Conservation (phyloP, 495 filamentous ascomycete genomes). For the Lichenothelia convexa region DNA sequence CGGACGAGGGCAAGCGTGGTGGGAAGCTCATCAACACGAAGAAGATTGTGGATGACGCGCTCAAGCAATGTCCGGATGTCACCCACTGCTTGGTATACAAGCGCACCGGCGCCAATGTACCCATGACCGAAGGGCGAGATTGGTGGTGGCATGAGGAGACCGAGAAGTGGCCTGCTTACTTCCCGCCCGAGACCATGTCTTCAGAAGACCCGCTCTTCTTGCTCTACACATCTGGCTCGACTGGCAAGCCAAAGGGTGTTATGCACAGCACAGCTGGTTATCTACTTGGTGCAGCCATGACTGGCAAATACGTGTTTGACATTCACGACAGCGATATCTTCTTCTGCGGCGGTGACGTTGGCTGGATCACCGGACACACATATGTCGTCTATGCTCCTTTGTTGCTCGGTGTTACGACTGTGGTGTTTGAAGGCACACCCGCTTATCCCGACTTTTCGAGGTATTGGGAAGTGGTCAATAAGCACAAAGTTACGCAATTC, state of each 20-base stretch:
- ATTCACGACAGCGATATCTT: slow-evolving; percentile 84
- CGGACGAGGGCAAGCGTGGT: slow-evolving; percentile 93
- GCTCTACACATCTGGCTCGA: slow-evolving; percentile 94
- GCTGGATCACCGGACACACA: slow-evolving; percentile 99
- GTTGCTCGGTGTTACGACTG: slow-evolving; percentile 76
- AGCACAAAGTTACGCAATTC: slow-evolving; percentile 92
- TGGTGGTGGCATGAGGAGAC: slow-evolving; percentile 97
- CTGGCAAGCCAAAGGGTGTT: slow-evolving; percentile 96
- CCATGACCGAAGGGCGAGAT: slow-evolving; percentile 77
- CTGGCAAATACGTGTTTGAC: slow-evolving; percentile 97
- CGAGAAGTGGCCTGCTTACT: slow-evolving; percentile 83
- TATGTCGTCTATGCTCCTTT: slow-evolving; percentile 97
- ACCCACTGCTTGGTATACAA: slow-evolving; percentile 75
- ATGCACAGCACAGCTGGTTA: slow-evolving; percentile 97
- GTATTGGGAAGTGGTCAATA: slow-evolving; percentile 96
- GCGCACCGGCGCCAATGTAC: slow-evolving; percentile 85
- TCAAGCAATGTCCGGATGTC: slow-evolving; percentile 92
- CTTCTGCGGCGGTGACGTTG: slow-evolving; percentile 96
- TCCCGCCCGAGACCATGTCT: slow-evolving; percentile 68
- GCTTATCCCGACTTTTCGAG: slow-evolving; percentile 95
- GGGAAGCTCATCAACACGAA: slow-evolving; percentile 97
- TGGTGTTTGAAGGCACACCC: slow-evolving; percentile 98
- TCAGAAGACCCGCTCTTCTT: slow-evolving; percentile 95
- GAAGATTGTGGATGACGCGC: slow-evolving; percentile 96
- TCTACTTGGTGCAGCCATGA: slow-evolving; percentile 76